These are phyloP conservation scores for Penicillium chermesinum DNA, from an alignment of 495 filamentous ascomycete genomes.

Conservation along the genomic window DNA sequence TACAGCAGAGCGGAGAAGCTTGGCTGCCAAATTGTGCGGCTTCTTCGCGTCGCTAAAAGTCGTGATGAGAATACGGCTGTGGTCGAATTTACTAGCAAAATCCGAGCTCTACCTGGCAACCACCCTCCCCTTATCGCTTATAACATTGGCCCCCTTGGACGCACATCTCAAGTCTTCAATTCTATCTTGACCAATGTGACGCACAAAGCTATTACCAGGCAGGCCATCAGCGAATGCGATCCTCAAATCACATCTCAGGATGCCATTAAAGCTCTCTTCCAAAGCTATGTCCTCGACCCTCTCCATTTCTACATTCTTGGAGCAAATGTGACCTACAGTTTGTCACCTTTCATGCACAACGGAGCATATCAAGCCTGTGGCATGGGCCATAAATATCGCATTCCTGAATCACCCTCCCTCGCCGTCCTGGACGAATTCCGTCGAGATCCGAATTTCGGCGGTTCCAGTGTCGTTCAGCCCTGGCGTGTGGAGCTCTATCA, in stretches of 20 bases:
- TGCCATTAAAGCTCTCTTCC: slow-evolving; percentile 50
- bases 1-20: slow-evolving; percentile 55
- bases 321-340: slow-evolving; percentile 66
- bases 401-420: slow-evolving; percentile 57
- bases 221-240: slow-evolving; percentile 26
- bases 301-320: slow-evolving; percentile 73
- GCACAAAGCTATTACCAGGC: slow-evolving; percentile 53
- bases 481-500: slow-evolving; percentile 71
- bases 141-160: slow-evolving; percentile 64
- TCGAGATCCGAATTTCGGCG: slow-evolving; percentile 63
- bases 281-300: slow-evolving; percentile 55
- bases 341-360: slow-evolving; percentile 76
- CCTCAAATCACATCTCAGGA: slow-evolving; percentile 51
- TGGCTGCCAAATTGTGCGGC: slow-evolving; percentile 65
- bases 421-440: slow-evolving; percentile 59
- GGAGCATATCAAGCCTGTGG: slow-evolving; percentile 67
- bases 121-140: slow-evolving; percentile 62
- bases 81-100: slow-evolving; percentile 47
- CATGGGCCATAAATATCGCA: slow-evolving; percentile 67
- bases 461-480: slow-evolving; percentile 66
- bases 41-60: slow-evolving; percentile 57
- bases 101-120: slow-evolving; percentile 32
- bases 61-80: slow-evolving; percentile 56
- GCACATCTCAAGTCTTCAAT: slow-evolving; percentile 63
- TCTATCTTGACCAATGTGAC: slow-evolving; percentile 63